Evolutionary conservation across 2,329 filamentous ascomycete genomes (phyloP).

Genomic region (Pseudocercospora vitis): DNA sequence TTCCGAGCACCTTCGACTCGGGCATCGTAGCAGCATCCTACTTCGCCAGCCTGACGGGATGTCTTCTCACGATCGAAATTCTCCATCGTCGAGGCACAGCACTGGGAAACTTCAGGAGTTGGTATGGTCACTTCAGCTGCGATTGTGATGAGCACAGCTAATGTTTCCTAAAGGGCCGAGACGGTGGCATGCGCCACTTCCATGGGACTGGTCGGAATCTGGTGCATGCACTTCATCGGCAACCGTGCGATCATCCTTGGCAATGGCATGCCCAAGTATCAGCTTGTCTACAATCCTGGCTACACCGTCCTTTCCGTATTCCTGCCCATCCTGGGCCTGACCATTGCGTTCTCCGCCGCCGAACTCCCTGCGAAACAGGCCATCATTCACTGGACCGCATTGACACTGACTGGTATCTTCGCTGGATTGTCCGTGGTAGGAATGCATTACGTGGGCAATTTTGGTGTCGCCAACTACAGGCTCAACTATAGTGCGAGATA

Average conservation of each 20-base stretch:
- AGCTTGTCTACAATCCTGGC: slow-evolving; percentile 70
- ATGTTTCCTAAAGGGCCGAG: slow-evolving; percentile 41
- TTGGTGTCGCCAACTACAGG: slow-evolving; percentile 74
- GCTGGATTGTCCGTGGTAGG: slow-evolving; percentile 75
- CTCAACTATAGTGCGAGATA: slow-evolving; percentile 61
- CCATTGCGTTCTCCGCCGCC: slow-evolving; percentile 69
- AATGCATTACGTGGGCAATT: slow-evolving; percentile 88
- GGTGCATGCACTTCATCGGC: slow-evolving; percentile 73
- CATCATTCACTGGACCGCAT: slow-evolving; percentile 36
- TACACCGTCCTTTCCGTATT: slow-evolving; percentile 78
- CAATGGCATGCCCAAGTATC: slow-evolving; percentile 56
- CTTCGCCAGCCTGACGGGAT: slow-evolving; percentile 71
- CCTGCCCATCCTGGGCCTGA: slow-evolving; percentile 72
- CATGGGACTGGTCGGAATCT: slow-evolving; percentile 53
- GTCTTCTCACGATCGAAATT: slow-evolving; percentile 76
- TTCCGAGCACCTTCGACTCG: slow-evolving; percentile 46
- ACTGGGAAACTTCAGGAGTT: slow-evolving; percentile 34
- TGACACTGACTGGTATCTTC: slow-evolving; percentile 62
- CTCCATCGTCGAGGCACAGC: slow-evolving; percentile 60
- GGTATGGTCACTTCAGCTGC: slow-evolving; percentile 25
- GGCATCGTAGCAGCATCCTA: slow-evolving; percentile 69
- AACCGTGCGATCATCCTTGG: slow-evolving; percentile 75
- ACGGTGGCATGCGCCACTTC: slow-evolving; percentile 44
- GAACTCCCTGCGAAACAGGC: slow-evolving; percentile 44
- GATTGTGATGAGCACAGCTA: slow-evolving; percentile 3